Evolutionary conservation across 148 eudicot species (phyloP), one percentile per base, ranked within the genome.

Genomic region (Diospyros kaki): DNA sequence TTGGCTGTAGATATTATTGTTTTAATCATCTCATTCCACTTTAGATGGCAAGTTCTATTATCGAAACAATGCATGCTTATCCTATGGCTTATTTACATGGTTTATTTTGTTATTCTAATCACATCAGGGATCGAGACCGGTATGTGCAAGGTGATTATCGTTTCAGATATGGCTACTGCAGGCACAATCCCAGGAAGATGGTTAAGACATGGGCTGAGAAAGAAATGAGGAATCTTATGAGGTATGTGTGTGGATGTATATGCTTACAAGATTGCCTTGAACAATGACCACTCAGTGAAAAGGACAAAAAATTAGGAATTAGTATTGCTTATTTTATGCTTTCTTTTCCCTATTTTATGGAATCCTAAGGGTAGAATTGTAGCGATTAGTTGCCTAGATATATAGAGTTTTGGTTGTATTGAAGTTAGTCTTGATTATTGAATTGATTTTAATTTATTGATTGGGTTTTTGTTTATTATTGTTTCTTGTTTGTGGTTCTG

Each of bases 181-280:
- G 76, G 90, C 96, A 92, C 88, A 95, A 95, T 79, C 98, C 98
- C 40, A 84, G 98, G 50, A 95, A 95, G 79, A 95, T 95, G 98
- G 98, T 95, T n/a, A 92, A 90, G 82, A 95, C 97, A 50, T 95
- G 98, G 98, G 98, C 98, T 71, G 99, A 95, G 84, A 95, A 95
- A 78, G 99, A 95, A 87, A 89, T 92, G 93, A 88, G 99, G 81
- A 95, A 95, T 81, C 97, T 95, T 51, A 88, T 95, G 87, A 89
- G 99, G 99, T 95, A 81, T 54, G 46, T 58, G 61, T 43, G 7
- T 58, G 64, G 11, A 66, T 69, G 12, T 40, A 54, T 53, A 44
- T n/a, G 40, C 6, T 1, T 50, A 52, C 14, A 64, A 14, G 45
- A 4, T 65, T 64, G 42, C 45, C 38, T 28, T 73, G 58, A 45